Conservation (phyloP, 192 early-diverging fungal genomes). For the Entomortierella lignicola region DNA sequence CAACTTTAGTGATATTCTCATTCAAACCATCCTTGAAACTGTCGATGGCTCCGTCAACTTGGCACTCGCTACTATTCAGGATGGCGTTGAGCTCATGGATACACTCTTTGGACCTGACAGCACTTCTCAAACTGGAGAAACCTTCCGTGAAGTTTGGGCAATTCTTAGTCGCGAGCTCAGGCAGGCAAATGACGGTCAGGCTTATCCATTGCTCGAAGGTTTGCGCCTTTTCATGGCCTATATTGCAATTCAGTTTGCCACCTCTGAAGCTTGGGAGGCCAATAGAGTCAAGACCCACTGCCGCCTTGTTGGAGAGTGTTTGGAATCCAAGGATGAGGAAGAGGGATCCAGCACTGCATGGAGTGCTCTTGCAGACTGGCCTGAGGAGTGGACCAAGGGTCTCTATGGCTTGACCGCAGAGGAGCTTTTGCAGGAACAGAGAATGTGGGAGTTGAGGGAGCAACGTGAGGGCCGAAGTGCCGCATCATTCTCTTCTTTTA, state of each 20-base stretch:
- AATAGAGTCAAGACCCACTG: constrained; percentile 30
- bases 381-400: constrained; percentile 15
- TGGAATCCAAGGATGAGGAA: constrained; percentile 39
- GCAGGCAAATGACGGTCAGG: constrained; percentile 19
- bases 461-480: constrained; percentile 34
- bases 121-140: constrained; percentile 52
- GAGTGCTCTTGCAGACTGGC: constrained; percentile 29
- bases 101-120: constrained; percentile 54
- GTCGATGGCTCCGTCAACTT: constrained; percentile 53
- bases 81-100: constrained; percentile 54
- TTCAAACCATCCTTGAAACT: constrained; percentile 47
- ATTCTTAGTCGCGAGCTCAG: constrained; percentile 56
- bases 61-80: constrained; percentile 49
- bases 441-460: constrained; percentile 27
- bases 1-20: constrained; percentile 50
- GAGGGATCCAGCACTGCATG: constrained; percentile 43
- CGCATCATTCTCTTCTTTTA: not conserved
- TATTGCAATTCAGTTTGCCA: constrained; percentile 57
- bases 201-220: constrained; percentile 48
- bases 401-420: constrained; percentile 40
- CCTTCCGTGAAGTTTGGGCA: constrained; percentile 54
- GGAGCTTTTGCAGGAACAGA: constrained; percentile 19
- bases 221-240: constrained; percentile 60
- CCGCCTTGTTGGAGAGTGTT: constrained; percentile 29
- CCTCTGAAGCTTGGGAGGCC: constrained; percentile 43